Evolutionary conservation across 352 stramenopile species (phyloP), one percentile per base, ranked within the genome.

Genomic region (Phytophthora cactorum): DNA sequence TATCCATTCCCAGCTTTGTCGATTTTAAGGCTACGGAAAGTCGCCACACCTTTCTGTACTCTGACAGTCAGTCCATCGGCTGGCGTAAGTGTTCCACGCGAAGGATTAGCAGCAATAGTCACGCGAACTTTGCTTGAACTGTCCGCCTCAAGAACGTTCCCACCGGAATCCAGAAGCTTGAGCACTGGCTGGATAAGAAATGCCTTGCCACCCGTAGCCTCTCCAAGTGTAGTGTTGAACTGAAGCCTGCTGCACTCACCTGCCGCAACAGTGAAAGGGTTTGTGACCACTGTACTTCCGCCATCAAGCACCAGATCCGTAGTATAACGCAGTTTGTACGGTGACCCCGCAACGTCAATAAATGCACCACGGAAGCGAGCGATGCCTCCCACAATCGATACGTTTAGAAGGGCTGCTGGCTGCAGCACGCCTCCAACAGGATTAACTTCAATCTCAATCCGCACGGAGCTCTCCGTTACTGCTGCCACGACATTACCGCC

Each of bases 151-250:
- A 93, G 67, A 10, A 66, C 65, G 52, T 95, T 96, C 11, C 84
- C 79, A 45, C 88, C 87, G 0, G 82, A 84, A 71, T 95, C 87
- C 6, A 92, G 77, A 27, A 96, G 58, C 58, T 86, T 91, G 14
- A 95, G 53, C n/a, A 92, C 84, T 11, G 87, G 89, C 54, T 96
- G 89, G 14, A 82, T 77, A 9, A 70, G 65, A 39, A 96, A 94
- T 5, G 89, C 84, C 63, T 85, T 89, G 12, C 87, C 89, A 29
- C 87, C 85, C n/a, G 56, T 82, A 1, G 87, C 70, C 31, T 73
- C 52, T 0, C 63, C 66, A 0, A 84, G 79, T 15, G 74, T 73
- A 29, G 55, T 81, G 15, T 77, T 58, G 29, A 94, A 46, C 10
- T 90, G 63, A 29, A 94, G 59, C 1, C 52, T 77, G 36, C 73